Evolutionary conservation across 2,329 filamentous ascomycete genomes (phyloP).

Genomic region (Aureobasidium sp.): DNA sequence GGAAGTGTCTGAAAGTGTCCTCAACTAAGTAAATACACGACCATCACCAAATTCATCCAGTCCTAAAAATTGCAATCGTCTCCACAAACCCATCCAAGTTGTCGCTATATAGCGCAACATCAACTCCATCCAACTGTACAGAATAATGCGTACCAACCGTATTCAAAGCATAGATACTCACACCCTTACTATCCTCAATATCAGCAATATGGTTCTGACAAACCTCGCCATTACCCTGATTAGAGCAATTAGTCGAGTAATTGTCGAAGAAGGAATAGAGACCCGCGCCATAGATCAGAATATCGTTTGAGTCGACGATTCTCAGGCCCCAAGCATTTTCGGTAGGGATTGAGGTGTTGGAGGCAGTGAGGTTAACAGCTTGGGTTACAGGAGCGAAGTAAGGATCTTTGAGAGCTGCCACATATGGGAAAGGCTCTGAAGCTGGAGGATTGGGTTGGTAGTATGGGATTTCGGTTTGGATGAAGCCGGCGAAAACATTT

Average conservation of each 20-base stretch:
- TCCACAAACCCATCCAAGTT: conserved; percentile 42
- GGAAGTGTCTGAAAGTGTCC: no score
- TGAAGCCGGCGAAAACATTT: conserved; percentile 42
- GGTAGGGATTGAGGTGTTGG: conserved; percentile 10
- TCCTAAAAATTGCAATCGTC: conserved; percentile 37
- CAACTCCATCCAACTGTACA: conserved; percentile 38
- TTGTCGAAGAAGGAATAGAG: conserved; percentile 64
- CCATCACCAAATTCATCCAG: neutral
- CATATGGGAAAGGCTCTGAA: conserved; percentile 56
- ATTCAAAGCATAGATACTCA: conserved; percentile 42
- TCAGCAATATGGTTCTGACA: conserved; percentile 47
- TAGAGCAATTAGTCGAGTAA: conserved; percentile 44
- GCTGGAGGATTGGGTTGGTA: conserved; percentile 78
- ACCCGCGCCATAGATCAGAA: conserved; percentile 57
- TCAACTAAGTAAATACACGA: neutral
- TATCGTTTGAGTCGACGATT: conserved; percentile 48
- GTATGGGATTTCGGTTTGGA: conserved; percentile 84
- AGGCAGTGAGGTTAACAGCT: conserved; percentile 17
- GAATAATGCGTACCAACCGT: conserved; percentile 36
- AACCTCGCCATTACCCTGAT: conserved; percentile 30
- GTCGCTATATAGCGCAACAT: conserved; percentile 38
- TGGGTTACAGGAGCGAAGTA: conserved; percentile 52
- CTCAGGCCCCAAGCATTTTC: conserved; percentile 58
- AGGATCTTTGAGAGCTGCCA: conserved; percentile 56
- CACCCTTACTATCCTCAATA: conserved; percentile 34